These are phyloP conservation scores for Spirogloea muscicola DNA, from an alignment of 139 green algal genomes.

Conservation along the genomic window DNA sequence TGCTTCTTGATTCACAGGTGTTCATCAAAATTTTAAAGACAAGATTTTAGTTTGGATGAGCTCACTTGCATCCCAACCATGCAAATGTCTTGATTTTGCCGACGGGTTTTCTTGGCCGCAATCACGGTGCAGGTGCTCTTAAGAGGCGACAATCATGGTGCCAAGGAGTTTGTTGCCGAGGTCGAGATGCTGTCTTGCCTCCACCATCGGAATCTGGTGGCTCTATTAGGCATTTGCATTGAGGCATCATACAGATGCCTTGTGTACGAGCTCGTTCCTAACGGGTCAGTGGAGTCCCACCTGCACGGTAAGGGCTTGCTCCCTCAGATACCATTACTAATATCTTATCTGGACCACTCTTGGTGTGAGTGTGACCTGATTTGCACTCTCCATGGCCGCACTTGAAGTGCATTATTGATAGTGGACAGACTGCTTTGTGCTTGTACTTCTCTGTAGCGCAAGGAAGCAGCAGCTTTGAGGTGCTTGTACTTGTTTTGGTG, in stretches of 20 bases:
- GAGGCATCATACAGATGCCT: conserved; percentile 12
- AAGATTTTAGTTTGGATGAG: too few species aligned
- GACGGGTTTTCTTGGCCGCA: too few species aligned
- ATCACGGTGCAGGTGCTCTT: conserved; percentile 57
- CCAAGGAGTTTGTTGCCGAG: conserved; percentile 15
- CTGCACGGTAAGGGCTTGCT: conserved; percentile 12
- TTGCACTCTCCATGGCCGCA: conserved; percentile 8
- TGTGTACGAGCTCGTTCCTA: conserved; percentile 27
- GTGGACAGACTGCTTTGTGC: too few species aligned
- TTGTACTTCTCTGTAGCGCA: too few species aligned
- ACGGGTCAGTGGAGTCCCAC: conserved; percentile 26
- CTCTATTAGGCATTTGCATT: conserved; percentile 35
- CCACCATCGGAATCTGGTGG: conserved; percentile 39
- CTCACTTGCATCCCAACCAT: too few species aligned
- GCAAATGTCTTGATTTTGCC: too few species aligned
- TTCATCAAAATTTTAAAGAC: too few species aligned
- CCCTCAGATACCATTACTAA: background rate
- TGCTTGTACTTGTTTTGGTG: too few species aligned
- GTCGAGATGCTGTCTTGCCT: conserved; percentile 17
- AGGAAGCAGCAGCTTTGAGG: too few species aligned
- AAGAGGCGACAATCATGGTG: background rate
- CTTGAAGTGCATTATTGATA: too few species aligned
- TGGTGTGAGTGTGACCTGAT: conserved; percentile 2
- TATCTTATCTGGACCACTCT: too few species aligned
- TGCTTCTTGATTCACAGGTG: too few species aligned